Base-by-base conservation (phyloP, 257 asterid genomes). In the Thymus mandschuricus region DNA sequence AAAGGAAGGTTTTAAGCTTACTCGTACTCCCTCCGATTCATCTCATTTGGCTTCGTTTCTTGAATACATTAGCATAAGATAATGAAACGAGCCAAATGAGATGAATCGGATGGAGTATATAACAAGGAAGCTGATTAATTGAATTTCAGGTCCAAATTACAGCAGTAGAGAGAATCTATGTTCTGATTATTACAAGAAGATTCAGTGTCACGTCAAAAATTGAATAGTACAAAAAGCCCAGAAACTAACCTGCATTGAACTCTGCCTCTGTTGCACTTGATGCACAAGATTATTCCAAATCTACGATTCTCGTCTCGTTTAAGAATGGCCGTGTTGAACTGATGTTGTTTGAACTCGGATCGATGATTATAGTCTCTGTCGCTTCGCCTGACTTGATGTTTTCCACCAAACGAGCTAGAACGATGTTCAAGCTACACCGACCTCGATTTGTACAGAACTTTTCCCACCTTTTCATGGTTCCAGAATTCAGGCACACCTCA, bases 361-460 rank as follows among this genome's bases (percentile, higher is more conserved):
- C 12, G 12, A 55, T 41, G 62, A 54, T 62, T 52, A 30, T 13
- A 13, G 40, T 27, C 50, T 70, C 73, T 27, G 50, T 64, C 59
- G 66, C 69, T 72, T 68, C 48, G 71, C 76, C 52, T 66, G 61
- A 50, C 66, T 66, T 43, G 70, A 71, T 68, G 78, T 40, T 50
- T 71, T 63, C 67, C 66, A 71, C 69, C 77, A 57, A 80, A 49
- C 28, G 60, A 68, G 83, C 77, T 44, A 52, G 55, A 66, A 76
- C 63, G 33, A 58, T 28, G 45, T 69, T 48, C 40, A 54, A 69
- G 43, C 68, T 66, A 59, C 35, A 35, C 70, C 60, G 45, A 21
- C 68, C 63, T 45, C 29, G 69, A 63, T 28, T 64, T 52, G 13
- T 55, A 73, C n/a, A 50, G 71, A 60, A 43, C 21, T 43, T 59